phyloP scores from a whole-genome alignment of 352 stramenopile genomes.

The Plasmopara halstedii region DNA sequence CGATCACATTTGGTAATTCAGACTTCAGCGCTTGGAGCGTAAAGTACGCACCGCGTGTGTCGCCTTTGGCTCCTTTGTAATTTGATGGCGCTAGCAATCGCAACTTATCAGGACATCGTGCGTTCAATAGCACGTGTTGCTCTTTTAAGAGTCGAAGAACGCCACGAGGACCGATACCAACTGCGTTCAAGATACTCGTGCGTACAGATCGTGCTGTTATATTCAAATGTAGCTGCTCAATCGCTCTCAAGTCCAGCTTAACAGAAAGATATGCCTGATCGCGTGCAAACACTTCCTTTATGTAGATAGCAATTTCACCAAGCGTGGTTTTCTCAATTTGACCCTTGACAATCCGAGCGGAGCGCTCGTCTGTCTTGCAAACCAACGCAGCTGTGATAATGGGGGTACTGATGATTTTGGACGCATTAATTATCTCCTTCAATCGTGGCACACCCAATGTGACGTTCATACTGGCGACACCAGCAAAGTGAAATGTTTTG shows the following conservation, averaged over 20 bases:
- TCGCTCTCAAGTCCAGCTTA: constrained; percentile 95
- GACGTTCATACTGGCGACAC: constrained; percentile 99
- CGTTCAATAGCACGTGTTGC: constrained; percentile 78
- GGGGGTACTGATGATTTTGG: constrained; percentile 97
- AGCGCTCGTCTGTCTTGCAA: constrained; percentile 94
- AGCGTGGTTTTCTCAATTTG: constrained; percentile 99
- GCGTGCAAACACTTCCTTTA: constrained; percentile 96
- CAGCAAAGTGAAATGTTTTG: constrained; percentile 99
- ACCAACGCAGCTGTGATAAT: constrained; percentile 98
- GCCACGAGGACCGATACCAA: constrained; percentile 55
- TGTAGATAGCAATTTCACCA: constrained; percentile 92
- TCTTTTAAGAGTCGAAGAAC: constrained; percentile 75
- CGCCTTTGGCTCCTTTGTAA: constrained; percentile 79
- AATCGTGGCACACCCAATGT: constrained; percentile 99
- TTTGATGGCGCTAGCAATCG: constrained; percentile 73
- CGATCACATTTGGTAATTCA: constrained; percentile 94
- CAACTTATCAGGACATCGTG: constrained; percentile 76
- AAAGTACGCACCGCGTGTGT: constrained; percentile 86
- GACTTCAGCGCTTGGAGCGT: constrained; percentile 94
- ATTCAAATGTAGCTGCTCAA: constrained; percentile 95
- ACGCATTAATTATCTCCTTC: constrained; percentile 96
- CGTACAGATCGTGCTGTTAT: constrained; percentile 90
- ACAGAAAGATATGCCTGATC: constrained; percentile 95
- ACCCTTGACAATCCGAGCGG: constrained; percentile 97
- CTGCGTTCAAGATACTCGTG: constrained; percentile 87